Evolutionary conservation across 331 rosid species (phyloP), one percentile per base, ranked within the genome.

Genomic region (Erythrophleum ivorense): DNA sequence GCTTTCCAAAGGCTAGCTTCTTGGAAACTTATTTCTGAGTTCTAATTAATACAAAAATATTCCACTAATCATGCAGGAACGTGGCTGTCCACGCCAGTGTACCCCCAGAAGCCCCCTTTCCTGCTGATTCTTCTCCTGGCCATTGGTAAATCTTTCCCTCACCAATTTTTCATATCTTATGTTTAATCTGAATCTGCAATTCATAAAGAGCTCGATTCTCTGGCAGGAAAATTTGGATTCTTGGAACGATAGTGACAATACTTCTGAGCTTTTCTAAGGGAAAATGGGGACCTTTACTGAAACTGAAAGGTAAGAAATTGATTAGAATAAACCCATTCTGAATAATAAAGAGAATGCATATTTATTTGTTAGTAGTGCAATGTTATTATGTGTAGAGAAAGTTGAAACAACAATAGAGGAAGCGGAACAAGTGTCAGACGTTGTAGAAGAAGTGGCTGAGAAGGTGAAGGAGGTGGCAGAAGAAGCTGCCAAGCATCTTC

Each of bases 391-490:
- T 49, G 73, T 3, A 94, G 97, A 88, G 77, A 79, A 78, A 88
- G 78, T 88, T 41, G 88, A 86, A 6, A n/a, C 85, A 13, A 79
- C 75, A 53, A 55, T 87, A 85, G 88, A 89, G 5, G n/a, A 63
- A 16, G 91, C 78, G 64, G 88, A 94, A 29, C 45, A 50, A 0
- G 87, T 89, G 29, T 84, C 77, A 9, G 90, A 87, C 16, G 3
- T 77, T 7, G 82, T 90, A 45, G 94, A 92, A 83, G 84, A 92
- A 36, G 92, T 88, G 80, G 92, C 92, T 0, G 95, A 88, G 57
- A 31, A 16, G 29, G 88, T 92, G 55, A 91, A 87, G 41, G 73
- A 88, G 50, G 83, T 80, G 10, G 92, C 93, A 5, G 93, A 89
- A 8, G 84, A 80, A 19, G 55, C 83, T 12, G 88, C 78, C 1